Evolutionary conservation across 208 protist genomes (phyloP).

Genomic region (Crithidia mellificae): DNA sequence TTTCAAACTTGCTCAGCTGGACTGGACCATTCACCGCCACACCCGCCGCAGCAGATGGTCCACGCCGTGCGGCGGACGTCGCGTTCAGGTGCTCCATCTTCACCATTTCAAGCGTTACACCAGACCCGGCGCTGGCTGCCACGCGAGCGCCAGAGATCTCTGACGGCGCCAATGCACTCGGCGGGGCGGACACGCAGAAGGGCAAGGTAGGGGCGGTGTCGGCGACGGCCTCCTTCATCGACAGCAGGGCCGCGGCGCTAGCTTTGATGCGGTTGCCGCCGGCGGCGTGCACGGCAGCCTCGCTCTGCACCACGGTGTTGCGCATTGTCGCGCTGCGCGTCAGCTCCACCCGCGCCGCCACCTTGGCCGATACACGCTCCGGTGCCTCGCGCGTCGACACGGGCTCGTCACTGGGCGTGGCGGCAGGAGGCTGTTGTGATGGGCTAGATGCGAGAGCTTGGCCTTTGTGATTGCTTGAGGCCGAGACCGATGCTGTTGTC

Average conservation of each 20-base stretch:
- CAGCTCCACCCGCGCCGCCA: constrained; percentile 7
- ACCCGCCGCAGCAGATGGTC: no score
- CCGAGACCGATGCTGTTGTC: neutral
- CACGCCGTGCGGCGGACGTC: constrained; percentile 9
- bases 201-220: constrained; percentile 1
- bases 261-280: constrained; percentile 17
- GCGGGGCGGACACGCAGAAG: constrained; percentile 19
- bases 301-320: constrained; percentile 1
- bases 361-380: no score
- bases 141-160: neutral
- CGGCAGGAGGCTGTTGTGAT: no score
- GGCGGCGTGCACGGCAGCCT: constrained; percentile 15
- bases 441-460: no score
- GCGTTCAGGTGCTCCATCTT: constrained; percentile 78
- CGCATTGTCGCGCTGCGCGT: constrained; percentile 7
- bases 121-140: neutral
- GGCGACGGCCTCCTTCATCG: constrained; percentile 22
- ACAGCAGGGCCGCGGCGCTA: constrained; percentile 3
- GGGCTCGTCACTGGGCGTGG: no score
- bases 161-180: neutral
- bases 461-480: no score
- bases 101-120: constrained; percentile 30
- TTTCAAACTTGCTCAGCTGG: constrained; percentile 1
- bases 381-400: no score
- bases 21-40: neutral